These are phyloP conservation scores for Cucumis melo DNA, from an alignment of 306 rosid genomes.

Conservation along the genomic window DNA sequence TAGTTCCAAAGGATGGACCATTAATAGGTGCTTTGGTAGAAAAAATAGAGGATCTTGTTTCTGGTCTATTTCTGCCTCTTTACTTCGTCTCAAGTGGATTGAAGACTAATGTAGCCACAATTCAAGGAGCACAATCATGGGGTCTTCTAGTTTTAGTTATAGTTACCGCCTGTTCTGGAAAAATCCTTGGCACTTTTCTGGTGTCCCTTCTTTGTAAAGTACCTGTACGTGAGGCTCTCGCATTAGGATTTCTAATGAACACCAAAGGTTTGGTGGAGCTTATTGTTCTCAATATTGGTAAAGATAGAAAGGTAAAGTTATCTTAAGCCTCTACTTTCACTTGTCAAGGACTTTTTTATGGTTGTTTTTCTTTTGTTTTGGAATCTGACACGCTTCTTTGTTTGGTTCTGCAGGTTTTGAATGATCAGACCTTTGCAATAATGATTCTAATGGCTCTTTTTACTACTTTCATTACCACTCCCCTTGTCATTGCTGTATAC, in stretches of 20 bases:
- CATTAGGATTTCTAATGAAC: conserved; percentile 76
- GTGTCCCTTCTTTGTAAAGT: conserved; percentile 43
- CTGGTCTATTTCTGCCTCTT: conserved; percentile 67
- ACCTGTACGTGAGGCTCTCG: conserved; percentile 54
- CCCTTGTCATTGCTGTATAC: conserved; percentile 45
- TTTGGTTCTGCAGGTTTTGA: conserved; percentile 55
- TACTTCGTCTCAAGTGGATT: conserved; percentile 84
- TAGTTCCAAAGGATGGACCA: conserved; percentile 66
- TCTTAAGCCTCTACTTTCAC: not conserved
- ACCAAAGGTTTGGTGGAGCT: conserved; percentile 84
- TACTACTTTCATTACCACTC: conserved; percentile 79
- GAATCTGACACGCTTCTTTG: not conserved
- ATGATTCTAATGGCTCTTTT: conserved; percentile 89
- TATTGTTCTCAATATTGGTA: conserved; percentile 84
- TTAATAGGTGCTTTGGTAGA: conserved; percentile 63
- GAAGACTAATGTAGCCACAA: conserved; percentile 70
- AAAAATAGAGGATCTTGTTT: conserved; percentile 83
- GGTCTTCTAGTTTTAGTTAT: conserved; percentile 59
- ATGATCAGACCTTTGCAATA: conserved; percentile 82
- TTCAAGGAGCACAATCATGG: conserved; percentile 73
- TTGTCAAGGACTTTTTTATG: not conserved
- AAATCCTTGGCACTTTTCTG: conserved; percentile 53
- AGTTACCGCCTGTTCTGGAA: conserved; percentile 70
- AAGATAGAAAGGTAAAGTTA: conserved; percentile 63
- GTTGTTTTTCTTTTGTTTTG: not conserved